A percentile compares a stretch with the other conserved stretches of the same genome.
Evolutionary conservation across 805 yeast species (phyloP).

Genomic region (Blastobotrys muscicola): DNA sequence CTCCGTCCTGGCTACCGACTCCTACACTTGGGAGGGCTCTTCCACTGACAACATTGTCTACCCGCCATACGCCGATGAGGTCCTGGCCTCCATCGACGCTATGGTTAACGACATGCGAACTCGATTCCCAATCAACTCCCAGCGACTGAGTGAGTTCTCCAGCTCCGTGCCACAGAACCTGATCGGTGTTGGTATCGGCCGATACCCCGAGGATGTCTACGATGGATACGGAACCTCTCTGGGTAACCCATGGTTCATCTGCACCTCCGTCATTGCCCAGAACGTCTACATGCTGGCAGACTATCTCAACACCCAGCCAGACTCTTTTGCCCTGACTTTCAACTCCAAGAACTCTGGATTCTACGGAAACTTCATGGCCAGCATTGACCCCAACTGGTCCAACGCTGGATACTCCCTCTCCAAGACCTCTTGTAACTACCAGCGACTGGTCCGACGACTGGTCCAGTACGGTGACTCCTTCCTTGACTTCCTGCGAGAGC

Average conservation of each 20-base stretch:
- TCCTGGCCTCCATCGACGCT: conserved; percentile 39
- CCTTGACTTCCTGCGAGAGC: conserved; percentile 36
- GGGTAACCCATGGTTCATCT: conserved; percentile 91
- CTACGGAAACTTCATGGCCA: conserved; percentile 12
- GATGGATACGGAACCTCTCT: conserved; percentile 62
- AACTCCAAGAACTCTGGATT: conserved; percentile 9
- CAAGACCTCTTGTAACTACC: conserved; percentile 7
- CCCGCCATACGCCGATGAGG: conserved; percentile 22
- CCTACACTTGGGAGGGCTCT: not conserved
- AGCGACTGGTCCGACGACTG: conserved; percentile 12
- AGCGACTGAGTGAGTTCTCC: conserved; percentile 13
- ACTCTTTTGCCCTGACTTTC: conserved; percentile 9
- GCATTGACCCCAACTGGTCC: conserved; percentile 8
- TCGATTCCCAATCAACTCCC: conserved; percentile 64
- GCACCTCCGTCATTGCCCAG: conserved; percentile 30
- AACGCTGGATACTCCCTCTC: conserved; percentile 4
- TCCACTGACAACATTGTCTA: conserved; percentile 12
- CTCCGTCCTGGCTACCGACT: conserved; percentile 16
- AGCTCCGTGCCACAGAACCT: conserved; percentile 4
- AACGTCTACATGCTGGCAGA: conserved; percentile 23
- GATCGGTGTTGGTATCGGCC: conserved; percentile 64
- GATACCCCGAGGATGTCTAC: conserved; percentile 89
- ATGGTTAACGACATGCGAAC: conserved; percentile 59
- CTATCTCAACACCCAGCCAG: conserved; percentile 15
- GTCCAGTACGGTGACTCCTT: conserved; percentile 40